phyloP scores from a whole-genome alignment of 257 asterid species.

The Jacaranda copaia region DNA sequence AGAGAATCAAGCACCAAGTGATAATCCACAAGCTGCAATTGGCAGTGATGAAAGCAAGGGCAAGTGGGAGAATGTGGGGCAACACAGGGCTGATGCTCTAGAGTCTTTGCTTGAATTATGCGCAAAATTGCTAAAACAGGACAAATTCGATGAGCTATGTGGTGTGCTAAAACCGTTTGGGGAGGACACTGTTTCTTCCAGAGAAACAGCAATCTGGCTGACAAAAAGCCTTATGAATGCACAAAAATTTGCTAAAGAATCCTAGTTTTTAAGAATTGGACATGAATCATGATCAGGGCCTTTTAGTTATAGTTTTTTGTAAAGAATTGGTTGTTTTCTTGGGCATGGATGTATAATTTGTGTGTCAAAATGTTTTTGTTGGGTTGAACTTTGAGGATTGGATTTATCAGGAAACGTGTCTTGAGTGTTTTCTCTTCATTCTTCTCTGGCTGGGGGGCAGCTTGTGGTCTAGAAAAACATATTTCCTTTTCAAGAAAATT shows the following conservation, averaged over 20 bases:
- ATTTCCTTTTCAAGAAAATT: too few species aligned
- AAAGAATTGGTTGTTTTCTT: conserved; percentile 28
- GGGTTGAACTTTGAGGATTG: conserved; percentile 31
- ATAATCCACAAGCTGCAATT: conserved; percentile 41
- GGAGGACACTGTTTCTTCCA: conserved; percentile 79
- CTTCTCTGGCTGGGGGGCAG: too few species aligned
- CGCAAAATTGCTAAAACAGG: conserved; percentile 80
- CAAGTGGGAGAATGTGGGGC: conserved; percentile 34
- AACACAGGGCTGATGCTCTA: conserved; percentile 83
- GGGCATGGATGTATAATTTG: conserved; percentile 34
- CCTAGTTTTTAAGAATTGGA: conserved; percentile 41
- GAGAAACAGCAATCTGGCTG: conserved; percentile 97
- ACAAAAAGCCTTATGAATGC: conserved; percentile 82
- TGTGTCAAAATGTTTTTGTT: conserved; percentile 23
- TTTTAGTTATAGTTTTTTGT: conserved; percentile 35
- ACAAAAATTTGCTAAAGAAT: conserved; percentile 57
- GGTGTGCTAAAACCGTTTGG: conserved; percentile 92
- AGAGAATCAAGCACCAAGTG: conserved; percentile 33
- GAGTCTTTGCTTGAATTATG: conserved; percentile 94
- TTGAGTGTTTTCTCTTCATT: background rate
- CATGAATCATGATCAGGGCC: background rate
- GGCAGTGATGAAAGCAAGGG: conserved; percentile 32
- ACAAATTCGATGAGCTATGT: conserved; percentile 85
- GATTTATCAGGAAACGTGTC: conserved; percentile 17
- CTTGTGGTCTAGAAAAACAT: too few species aligned